Evolutionary conservation across 2,329 filamentous ascomycete genomes (phyloP), one percentile per base, ranked within the genome.

Genomic region (Onygena corvina): DNA sequence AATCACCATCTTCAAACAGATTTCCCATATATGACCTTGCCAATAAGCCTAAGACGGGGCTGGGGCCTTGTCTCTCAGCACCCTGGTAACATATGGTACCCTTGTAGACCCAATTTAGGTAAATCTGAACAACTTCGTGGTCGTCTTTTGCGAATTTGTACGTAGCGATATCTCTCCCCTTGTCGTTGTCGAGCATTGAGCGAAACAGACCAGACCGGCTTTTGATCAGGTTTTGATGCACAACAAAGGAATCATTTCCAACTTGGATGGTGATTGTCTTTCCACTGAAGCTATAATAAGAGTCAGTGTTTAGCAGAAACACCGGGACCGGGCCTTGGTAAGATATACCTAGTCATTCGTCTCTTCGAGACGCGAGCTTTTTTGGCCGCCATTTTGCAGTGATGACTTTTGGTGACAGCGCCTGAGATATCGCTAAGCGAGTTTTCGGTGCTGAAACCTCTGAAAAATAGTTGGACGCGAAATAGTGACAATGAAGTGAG

Each of bases 101-200:
- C 12, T 11, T 21, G 20, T 47, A 47, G 9, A 47, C 6, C 46
- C 46, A 47, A n/a, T 36, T 47, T 16, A 36, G 9, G 16, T 47
- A 47, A 11, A 35, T 9, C 20, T 35, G 27, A 4, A 47, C 14
- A 16, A 11, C 31, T 11, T 35, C 30, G 8, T 6, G 25, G 25
- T 47, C 20, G 7, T 47, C 31, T 8, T 14, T 9, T 16, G 30
- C 16, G 4, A 27, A 25, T 3, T 7, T 42, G 3, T 25, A 42
- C 1, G 21, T 3, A 25, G 11, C 21, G 5, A 8, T 14, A 5
- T 27, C 12, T 14, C 21, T 11, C 2, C 18, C 4, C 5, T 42
- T 25, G 12, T 42, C 16, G 12, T 8, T 25, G 3, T 9, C n/a
- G 12, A 23, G n/a, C 3, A 42, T 11, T 2, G 11, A 14, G 21